phyloP scores from a whole-genome alignment of 306 rosid species.

The Quercus glauca region DNA sequence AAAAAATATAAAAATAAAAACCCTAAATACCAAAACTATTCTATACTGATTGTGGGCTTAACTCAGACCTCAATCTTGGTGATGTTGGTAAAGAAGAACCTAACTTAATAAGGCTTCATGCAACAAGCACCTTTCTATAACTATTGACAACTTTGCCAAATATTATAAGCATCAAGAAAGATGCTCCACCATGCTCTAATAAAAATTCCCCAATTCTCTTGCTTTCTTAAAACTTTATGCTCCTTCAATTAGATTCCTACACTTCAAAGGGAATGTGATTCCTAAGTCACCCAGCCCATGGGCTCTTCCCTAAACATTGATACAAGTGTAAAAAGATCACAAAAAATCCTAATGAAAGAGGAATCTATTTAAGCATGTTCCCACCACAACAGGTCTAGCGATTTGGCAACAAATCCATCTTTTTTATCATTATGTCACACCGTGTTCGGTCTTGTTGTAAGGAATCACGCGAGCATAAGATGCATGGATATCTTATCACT shows the following conservation, averaged over 20 bases:
- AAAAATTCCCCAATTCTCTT: background rate
- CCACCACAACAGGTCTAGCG: background rate
- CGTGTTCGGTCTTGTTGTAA: background rate
- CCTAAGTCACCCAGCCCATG: slow-evolving; percentile 22
- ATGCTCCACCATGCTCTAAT: background rate
- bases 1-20: no score
- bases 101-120: no score
- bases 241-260: slow-evolving; percentile 1
- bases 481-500: no score
- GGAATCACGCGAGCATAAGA: slow-evolving; percentile 20
- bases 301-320: background rate
- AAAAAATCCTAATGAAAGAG: background rate
- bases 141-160: background rate
- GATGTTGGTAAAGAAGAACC: no score
- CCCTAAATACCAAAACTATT: background rate
- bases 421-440: background rate
- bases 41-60: background rate
- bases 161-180: background rate
- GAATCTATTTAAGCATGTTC: slow-evolving; percentile 1
- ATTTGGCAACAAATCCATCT: slow-evolving; percentile 3
- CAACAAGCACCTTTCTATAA: no score
- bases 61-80: background rate
- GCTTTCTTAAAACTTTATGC: background rate
- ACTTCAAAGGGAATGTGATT: slow-evolving; percentile 37
- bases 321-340: background rate